Base-by-base conservation (phyloP, 2,329 filamentous ascomycete genomes). In the Hirsutella thompsonii region DNA sequence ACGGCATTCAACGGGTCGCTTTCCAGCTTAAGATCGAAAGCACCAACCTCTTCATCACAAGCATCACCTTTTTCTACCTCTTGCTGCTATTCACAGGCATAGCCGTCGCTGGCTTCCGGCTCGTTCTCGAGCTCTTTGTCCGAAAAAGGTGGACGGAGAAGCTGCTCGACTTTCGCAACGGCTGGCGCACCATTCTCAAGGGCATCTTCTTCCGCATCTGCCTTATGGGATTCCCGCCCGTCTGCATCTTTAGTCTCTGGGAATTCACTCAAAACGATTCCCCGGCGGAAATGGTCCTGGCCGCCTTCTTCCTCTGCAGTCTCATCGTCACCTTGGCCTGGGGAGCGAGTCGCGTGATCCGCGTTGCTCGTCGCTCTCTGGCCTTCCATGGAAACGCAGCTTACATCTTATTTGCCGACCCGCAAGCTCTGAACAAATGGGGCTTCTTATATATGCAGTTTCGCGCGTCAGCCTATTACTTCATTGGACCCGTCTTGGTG, bases 381-480 rank as follows among this genome's bases (percentile, higher is more conserved):
- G 64, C 74, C 43, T 86, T 94, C 77, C 89, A 95, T 71, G 89
- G 90, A 65, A 95, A 94, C 66, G 88, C 90, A 20, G 90, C 89
- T 20, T 95, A 95, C 63, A 94, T 95, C 52, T 78, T 96, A 46
- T 96, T 93, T 67, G 94, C 90, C 2, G 89, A 96, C 54, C 88
- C 89, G 14, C 76, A 86, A 47, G 81, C 84, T 40, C 75, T 96
- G 48, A 94, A 95, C 75, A 94, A 94, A 65, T 95, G 89, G 89
- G 90, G 90, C 19, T 95, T 95, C 69, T 75, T 96, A 49, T 96
- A 96, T 58, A 87, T 96, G 32, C 89, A 94, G 61, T 95, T 94
- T 72, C 85, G 90, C 54, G 90, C 90, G 30, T 90, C 88, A 2
- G 87, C 88, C 32, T 95, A 94, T 72, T 95, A 93, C 69, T 95